Base-by-base conservation (phyloP, 768 basidiomycete species). In the Sutorius australiensis region DNA sequence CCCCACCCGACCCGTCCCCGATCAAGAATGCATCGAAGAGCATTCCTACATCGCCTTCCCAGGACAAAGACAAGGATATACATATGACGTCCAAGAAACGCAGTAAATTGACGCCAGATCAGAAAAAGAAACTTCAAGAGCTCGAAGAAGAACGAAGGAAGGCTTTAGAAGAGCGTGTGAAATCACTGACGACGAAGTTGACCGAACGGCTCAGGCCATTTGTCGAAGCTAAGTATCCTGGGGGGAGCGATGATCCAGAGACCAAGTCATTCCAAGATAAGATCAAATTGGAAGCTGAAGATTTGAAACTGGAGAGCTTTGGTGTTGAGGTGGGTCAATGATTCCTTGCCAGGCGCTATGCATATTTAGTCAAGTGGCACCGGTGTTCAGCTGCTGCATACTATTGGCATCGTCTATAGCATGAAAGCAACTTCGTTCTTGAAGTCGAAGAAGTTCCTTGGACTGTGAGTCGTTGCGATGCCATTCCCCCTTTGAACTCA, bases 291-390 rank as follows among this genome's bases (percentile, higher is more conserved):
- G 97, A 99, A 69, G 92, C 90, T 1, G 93, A 95, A 51, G 97
- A 99, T 73, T 67, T 99, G 61, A 98, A 98, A 75, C 72, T 98
- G 48, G 95, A 99, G 76, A 94, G 91, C 60, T 99, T 99, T 70
- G 97, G 97, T 44, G 86, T 98, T 21, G 95, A 98, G 83, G 87
- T 91, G 61, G 30, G 80, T 68, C 38, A 11, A 44, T 28, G 1
- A 33, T 41, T 42, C n/a, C 10, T 59, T 42, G 16, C 7, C 10
- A 28, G 12, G 12, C 41, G 9, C 24, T 27, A 10, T 30, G 14
- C 31, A 4, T 44, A 17, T 43, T 67, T 53, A 57, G 24, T 40
- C 24, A 31, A 16, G 16, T 27, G 3, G 10, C 12, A 14, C 24
- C 4, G 41, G 10, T 5, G 7, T 32, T 45, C 54, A 92, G 87